Evolutionary conservation across 2,329 filamentous ascomycete species (phyloP), one percentile per base, ranked within the genome.

Genomic region (Colletotrichum musicola): DNA sequence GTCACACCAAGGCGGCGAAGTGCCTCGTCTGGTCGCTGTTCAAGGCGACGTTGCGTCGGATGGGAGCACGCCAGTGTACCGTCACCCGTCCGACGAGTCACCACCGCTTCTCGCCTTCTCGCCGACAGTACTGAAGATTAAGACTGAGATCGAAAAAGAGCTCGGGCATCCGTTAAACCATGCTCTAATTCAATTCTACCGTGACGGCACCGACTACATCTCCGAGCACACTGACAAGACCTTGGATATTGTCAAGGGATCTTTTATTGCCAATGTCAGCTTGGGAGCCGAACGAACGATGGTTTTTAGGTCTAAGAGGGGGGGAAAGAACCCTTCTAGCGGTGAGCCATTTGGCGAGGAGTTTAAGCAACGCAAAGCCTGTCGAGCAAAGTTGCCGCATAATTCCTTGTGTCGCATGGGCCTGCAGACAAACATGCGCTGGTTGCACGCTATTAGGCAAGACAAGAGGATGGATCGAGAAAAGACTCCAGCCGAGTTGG

Each of bases 201-300:
- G 96, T n/a, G 87, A 88, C 73, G 93, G 95, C 3, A 89, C 89
- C 55, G 96, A 99, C 80, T 94, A 94, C 77, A 99, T 99, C 71
- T 96, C 93, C 0, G 96, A 99, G 77, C 96, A 99, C 76, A 97
- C 94, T 46, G 96, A 99, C 78, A 99, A 99, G 81, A 97, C 95
- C 0, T 84, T 99, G 25, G 96, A 99, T 77, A 96, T 99, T 64
- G 90, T 89, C 13, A 89, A 87, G 27, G 90, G 86, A 4, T 96
- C 93, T 25, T 95, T 86, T 68, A 97, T 99, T 72, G 94, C 95
- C 72, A 99, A 98, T 76, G 89, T 97, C 57, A 97, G 94, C 72
- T 86, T 98, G n/a, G 96, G 96, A 1, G 95, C 95, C 0, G 91
- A 97, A 80, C 87, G 96, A 61, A 95, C 90, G 2, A 98, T 98